Base-by-base conservation (phyloP, 177 flowering plant genomes). In the Telopea speciosissima region DNA sequence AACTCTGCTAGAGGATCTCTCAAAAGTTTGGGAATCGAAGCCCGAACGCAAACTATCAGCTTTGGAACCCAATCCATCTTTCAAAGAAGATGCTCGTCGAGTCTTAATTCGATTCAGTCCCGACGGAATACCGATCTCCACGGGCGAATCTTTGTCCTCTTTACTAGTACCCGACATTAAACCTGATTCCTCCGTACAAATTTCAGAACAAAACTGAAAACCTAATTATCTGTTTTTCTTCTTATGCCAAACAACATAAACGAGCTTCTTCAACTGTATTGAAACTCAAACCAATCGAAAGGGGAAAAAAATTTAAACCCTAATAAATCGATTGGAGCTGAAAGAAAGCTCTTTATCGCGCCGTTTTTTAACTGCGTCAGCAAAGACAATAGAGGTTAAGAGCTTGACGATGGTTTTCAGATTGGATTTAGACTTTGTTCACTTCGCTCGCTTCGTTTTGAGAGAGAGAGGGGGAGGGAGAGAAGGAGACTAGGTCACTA, bases 71-170 rank as follows among this genome's bases (percentile, higher is more conserved):
- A 16, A 69, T 54, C 58, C 62, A 54, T 78, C 80, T 65, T 66
- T 73, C 1, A 79, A 68, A 26, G 74, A 33, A 26, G 74, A 42
- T 3, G 21, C 80, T 14, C 71, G 76, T 21, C 82, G 81, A 71
- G 87, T 88, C 78, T 79, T 88, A 65, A 89, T 89, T 73, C 86
- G 88, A 68, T 88, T 86, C 78, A 89, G 76, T 1, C 94, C 91
- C 26, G 82, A 76, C 40, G 94, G 94, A 76, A 89, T 85, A 9
- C 81, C 87, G 28, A 22, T 71, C 36, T 73, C 81, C 28, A 75
- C 61, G 24, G 76, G 42, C 25, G 60, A 75, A 24, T 68, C 78
- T 45, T 36, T 73, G 63, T 78, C 80, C 56, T 58, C 64, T 59
- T 54, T n/a, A 44, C 36, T 68, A n/a, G 19, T 59, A 33, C 63